These are phyloP conservation scores for Aureobasidium melanogenum DNA, from an alignment of 2,329 filamentous ascomycete genomes.

Conservation along the genomic window DNA sequence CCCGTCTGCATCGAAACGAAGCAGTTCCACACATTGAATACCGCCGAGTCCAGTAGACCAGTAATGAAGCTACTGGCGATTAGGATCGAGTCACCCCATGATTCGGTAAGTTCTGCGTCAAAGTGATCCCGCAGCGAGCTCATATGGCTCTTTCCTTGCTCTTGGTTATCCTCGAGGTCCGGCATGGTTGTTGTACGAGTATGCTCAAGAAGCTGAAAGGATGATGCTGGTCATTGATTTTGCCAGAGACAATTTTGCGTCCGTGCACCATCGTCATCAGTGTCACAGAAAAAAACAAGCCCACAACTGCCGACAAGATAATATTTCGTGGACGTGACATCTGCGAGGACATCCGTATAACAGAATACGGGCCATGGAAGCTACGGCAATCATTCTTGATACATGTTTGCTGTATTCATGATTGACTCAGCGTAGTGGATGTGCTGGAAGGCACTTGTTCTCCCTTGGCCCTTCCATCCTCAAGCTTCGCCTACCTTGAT, in stretches of 20 bases:
- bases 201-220: neutral
- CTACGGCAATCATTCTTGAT: no score
- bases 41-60: slow-evolving; percentile 66
- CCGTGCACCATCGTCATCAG: neutral
- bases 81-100: slow-evolving; percentile 59
- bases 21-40: slow-evolving; percentile 67
- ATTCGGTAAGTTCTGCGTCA: slow-evolving; percentile 46
- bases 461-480: neutral
- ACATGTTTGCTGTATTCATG: no score
- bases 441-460: neutral
- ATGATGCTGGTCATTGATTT: neutral
- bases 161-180: neutral
- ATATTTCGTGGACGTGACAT: neutral
- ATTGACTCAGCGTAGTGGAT: neutral
- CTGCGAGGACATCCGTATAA: neutral
- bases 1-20: slow-evolving; percentile 82
- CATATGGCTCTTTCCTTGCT: neutral
- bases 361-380: neutral
- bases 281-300: neutral
- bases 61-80: slow-evolving; percentile 69
- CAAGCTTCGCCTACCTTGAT: neutral
- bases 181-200: slow-evolving; percentile 5
- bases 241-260: neutral
- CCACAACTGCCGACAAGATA: neutral
- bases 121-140: slow-evolving; percentile 23